These are phyloP conservation scores for Sclerotinia trifoliorum DNA, from an alignment of 2,329 filamentous ascomycete species.

Conservation along the genomic window DNA sequence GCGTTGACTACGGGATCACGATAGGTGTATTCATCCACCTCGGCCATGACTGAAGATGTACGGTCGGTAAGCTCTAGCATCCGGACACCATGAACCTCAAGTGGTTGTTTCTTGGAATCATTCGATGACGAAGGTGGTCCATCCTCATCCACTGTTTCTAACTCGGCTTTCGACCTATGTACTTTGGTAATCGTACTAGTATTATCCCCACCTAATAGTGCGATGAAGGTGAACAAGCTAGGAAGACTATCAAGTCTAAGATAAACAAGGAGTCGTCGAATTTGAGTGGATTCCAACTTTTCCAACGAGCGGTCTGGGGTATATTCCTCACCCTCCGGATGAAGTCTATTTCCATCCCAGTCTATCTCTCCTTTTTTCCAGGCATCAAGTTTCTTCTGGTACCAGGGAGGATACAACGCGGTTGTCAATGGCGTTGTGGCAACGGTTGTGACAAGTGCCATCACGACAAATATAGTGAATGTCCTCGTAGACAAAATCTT, in stretches of 20 bases:
- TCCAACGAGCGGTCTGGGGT: conserved; percentile 41
- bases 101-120: conserved; percentile 28
- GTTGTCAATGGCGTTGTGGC: conserved; percentile 75
- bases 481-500: conserved; percentile 76
- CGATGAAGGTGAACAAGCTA: conserved; percentile 77
- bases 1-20: conserved; percentile 87
- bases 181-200: conserved; percentile 37
- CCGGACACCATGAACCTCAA: conserved; percentile 67
- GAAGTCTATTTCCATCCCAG: conserved; percentile 65
- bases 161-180: conserved; percentile 40
- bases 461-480: conserved; percentile 93
- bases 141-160: conserved; percentile 36
- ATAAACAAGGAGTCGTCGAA: conserved; percentile 73
- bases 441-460: conserved; percentile 86
- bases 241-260: conserved; percentile 83
- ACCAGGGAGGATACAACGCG: conserved; percentile 73
- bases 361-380: conserved; percentile 87
- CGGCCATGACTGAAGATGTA: conserved; percentile 92
- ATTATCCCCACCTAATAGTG: conserved; percentile 64
- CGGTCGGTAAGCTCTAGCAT: conserved; percentile 86
- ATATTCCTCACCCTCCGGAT: conserved; percentile 42
- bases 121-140: conserved; percentile 32
- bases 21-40: conserved; percentile 69
- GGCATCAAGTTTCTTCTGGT: conserved; percentile 68
- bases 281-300: conserved; percentile 50